Evolutionary conservation across 345 rosid species (phyloP), one percentile per base, ranked within the genome.

Genomic region (Streptanthus diversifolius): DNA sequence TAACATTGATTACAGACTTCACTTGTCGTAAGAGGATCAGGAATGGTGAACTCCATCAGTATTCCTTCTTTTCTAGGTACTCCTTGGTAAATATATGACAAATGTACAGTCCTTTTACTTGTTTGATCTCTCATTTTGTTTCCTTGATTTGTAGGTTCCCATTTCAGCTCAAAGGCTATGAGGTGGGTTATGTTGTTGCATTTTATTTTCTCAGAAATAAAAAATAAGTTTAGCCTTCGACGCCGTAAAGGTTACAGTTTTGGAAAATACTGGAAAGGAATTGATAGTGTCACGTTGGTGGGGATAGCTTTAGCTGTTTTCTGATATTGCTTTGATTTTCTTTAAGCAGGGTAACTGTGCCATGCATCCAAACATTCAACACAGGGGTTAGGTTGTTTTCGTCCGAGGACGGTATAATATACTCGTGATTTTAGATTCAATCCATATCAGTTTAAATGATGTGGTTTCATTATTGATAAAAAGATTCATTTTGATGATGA

Each of bases 301-400:
- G 37, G 29, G 25, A 19, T 25, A 10, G 59, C 44, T 49, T 12
- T 49, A 8, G 8, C 1, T 30, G 12, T 18, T 66, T 18, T 8
- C 30, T 48, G 36, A 8, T 69, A 25, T 15, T 69, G 22, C 56
- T 66, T 15, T 39, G 12, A 11, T 30, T 37, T 22, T 60, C 11
- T 58, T 8, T 65, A 24, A 7, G 18, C 74, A 77, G 80, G 49
- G 77, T 60, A 25, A 30, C 41, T 57, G 37, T 43, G 32, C 55
- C 77, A 6, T 47, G 29, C 59, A 51, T 33, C 39, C 76, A 49
- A 54, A 60, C 37, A 71, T 67, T 68, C 49, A 64, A 19, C 55
- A 49, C 32, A 45, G 15, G 63, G 1, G 29, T 60, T 2, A 76
- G 79, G 68, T 11, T 59, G 9, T 79, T 82, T 68, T 79, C 82